phyloP scores from a whole-genome alignment of 495 filamentous ascomycete genomes.

The Bathelium albidoporum region DNA sequence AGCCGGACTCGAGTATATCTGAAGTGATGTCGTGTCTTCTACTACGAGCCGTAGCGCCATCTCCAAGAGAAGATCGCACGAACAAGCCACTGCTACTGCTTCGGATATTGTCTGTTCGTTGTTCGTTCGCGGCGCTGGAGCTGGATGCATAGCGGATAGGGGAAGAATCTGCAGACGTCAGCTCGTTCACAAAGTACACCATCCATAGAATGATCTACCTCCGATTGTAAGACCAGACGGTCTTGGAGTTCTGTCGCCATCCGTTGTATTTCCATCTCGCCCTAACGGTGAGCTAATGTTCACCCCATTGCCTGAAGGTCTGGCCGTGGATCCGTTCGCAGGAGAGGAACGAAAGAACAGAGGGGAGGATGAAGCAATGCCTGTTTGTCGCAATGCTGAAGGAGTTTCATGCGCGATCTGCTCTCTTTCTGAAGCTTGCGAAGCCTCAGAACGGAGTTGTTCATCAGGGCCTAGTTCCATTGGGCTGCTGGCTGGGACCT shows the following conservation, averaged over 20 bases:
- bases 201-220: slow-evolving; percentile 41
- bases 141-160: slow-evolving; percentile 82
- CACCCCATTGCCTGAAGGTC: slow-evolving; percentile 37
- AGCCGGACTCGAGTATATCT: slow-evolving; percentile 57
- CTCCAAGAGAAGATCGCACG: slow-evolving; percentile 52
- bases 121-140: slow-evolving; percentile 60
- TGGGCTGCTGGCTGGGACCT: slow-evolving; percentile 42
- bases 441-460: slow-evolving; percentile 32
- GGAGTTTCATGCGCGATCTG: slow-evolving; percentile 31
- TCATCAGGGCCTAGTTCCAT: slow-evolving; percentile 37
- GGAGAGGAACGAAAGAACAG: slow-evolving; percentile 77
- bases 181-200: background rate
- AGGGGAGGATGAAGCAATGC: slow-evolving; percentile 58
- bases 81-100: slow-evolving; percentile 83
- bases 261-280: slow-evolving; percentile 43
- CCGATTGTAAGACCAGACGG: slow-evolving; percentile 49
- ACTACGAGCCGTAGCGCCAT: slow-evolving; percentile 36
- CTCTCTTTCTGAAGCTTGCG: slow-evolving; percentile 37
- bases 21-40: slow-evolving; percentile 79
- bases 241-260: slow-evolving; percentile 65
- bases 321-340: slow-evolving; percentile 43
- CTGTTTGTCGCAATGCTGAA: slow-evolving; percentile 16
- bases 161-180: slow-evolving; percentile 57
- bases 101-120: slow-evolving; percentile 49
- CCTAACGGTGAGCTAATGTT: slow-evolving; percentile 58